phyloP scores from a whole-genome alignment of 1,139 yeast genomes.

The Scheffersomyces cryptocercus region DNA sequence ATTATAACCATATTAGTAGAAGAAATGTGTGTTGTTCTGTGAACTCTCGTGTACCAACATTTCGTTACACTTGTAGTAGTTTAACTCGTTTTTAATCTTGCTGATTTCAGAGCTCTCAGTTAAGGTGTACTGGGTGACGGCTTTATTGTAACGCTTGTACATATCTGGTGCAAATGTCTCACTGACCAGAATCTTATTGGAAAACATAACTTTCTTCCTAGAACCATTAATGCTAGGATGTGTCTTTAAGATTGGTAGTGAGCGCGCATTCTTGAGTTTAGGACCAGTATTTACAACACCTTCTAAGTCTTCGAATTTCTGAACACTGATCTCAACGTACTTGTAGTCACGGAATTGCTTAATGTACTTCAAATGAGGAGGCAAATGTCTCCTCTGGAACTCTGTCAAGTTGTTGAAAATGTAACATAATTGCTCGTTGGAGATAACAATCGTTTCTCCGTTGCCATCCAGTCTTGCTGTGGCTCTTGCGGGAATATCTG shows the following conservation, averaged over 20 bases:
- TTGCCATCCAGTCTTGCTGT: conserved; percentile 3
- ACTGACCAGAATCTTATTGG: conserved; percentile 43
- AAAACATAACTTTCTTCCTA: conserved; percentile 38
- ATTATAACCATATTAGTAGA: conserved; percentile 25
- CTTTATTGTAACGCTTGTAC: conserved; percentile 54
- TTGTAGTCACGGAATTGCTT: conserved; percentile 41
- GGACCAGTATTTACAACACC: conserved; percentile 1
- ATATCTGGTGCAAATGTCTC: conserved; percentile 51
- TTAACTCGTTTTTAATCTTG: conserved; percentile 52
- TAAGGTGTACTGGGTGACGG: conserved; percentile 52
- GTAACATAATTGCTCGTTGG: conserved; percentile 30
- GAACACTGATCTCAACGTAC: conserved; percentile 33
- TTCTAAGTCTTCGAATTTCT: conserved; percentile 30
- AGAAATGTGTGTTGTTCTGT: conserved; percentile 54
- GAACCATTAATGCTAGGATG: conserved; percentile 1
- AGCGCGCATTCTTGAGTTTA: conserved; percentile 1
- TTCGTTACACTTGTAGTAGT: conserved; percentile 51
- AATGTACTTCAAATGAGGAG: conserved; percentile 40
- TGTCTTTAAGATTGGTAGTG: conserved; percentile 8
- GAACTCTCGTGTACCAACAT: conserved; percentile 59
- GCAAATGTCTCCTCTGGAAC: conserved; percentile 31
- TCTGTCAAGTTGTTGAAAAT: conserved; percentile 30
- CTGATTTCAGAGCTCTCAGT: conserved; percentile 47
- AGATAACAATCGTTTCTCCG: conserved; percentile 22
- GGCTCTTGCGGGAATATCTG: background rate